Base-by-base conservation (phyloP, 805 yeast species). In the Wickerhamomyces hampshirensis region DNA sequence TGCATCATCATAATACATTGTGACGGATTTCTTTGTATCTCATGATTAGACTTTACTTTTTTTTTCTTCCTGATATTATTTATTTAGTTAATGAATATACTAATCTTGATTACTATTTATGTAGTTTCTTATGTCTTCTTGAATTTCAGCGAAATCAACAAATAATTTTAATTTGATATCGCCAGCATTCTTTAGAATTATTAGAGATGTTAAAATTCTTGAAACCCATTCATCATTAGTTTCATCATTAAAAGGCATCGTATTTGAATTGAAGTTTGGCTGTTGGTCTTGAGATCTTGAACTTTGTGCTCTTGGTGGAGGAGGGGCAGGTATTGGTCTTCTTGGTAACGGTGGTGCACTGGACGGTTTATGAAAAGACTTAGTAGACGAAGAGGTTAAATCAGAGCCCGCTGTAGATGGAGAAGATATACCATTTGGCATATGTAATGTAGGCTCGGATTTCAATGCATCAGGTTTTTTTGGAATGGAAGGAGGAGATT, bases 191-290 rank as follows among this genome's bases (percentile, higher is more conserved):
- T 41, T 37, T 10, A 53, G 37, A 3, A 52, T 27, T n/a, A 51
- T 34, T 10, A 46, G 19, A 5, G 55, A 44, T 0, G 56, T 50
- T n/a, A 58, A 43, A 2, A 77, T 63, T 30, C 86, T 64, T 23
- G 61, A 60, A 37, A 67, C 69, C 89, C 89, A 81, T 14, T 62
- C 47, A 15, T 74, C 79, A 17, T 68, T 68, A 30, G 64, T 69
- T 39, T 68, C 74, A 44, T 77, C 84, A 12, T 62, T 53, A 15
- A 43, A 53, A 3, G 24, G 7, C 24, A 21, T 21, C 11, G 49
- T 38, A 14, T 37, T 30, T 5, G 43, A 28, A 14, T 30, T 39
- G 39, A 39, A 34, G 4, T 39, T 31, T 11, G 32, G 37, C 11
- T 8, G 10, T 21, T 7, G 7, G 11, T 21, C 11, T n/a, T 33